Conservation (phyloP, 2,329 filamentous ascomycete genomes). For the Colletotrichum navitas region DNA sequence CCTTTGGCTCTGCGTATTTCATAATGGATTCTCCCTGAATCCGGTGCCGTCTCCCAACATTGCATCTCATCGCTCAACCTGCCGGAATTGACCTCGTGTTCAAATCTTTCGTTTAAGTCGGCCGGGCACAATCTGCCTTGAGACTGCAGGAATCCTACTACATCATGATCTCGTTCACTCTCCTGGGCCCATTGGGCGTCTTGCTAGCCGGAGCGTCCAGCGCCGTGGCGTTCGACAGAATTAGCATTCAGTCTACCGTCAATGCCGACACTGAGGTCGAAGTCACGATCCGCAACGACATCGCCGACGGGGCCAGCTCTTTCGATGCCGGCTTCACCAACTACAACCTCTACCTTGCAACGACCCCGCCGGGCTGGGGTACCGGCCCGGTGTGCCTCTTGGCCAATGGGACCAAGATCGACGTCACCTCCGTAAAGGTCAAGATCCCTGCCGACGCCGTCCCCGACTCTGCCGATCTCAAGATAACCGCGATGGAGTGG, state of each 20-base stretch:
- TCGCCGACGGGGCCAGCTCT: slow-evolving; percentile 35
- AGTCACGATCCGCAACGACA: slow-evolving; percentile 54
- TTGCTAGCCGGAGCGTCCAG: slow-evolving; percentile 2
- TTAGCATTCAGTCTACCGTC: slow-evolving; percentile 21
- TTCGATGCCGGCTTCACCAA: slow-evolving; percentile 43
- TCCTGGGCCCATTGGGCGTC: slow-evolving; percentile 5
- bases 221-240: slow-evolving; percentile 1
- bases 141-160: not conserved
- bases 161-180: not conserved
- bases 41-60: not conserved
- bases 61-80: not conserved
- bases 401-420: slow-evolving; percentile 48
- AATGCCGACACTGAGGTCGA: slow-evolving; percentile 40
- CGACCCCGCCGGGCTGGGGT: slow-evolving; percentile 47
- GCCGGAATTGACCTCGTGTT: no score
- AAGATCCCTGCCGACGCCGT: slow-evolving; percentile 50
- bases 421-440: slow-evolving; percentile 46
- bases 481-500: slow-evolving; percentile 45
- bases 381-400: slow-evolving; percentile 51
- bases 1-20: not conserved
- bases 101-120: not conserved
- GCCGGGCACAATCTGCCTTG: not conserved
- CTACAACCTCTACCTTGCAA: slow-evolving; percentile 51
- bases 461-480: slow-evolving; percentile 48
- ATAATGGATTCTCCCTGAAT: not conserved